Evolutionary conservation across 441 rosid genomes (phyloP), one percentile per base, ranked within the genome.

Genomic region (Jatropha multifida): DNA sequence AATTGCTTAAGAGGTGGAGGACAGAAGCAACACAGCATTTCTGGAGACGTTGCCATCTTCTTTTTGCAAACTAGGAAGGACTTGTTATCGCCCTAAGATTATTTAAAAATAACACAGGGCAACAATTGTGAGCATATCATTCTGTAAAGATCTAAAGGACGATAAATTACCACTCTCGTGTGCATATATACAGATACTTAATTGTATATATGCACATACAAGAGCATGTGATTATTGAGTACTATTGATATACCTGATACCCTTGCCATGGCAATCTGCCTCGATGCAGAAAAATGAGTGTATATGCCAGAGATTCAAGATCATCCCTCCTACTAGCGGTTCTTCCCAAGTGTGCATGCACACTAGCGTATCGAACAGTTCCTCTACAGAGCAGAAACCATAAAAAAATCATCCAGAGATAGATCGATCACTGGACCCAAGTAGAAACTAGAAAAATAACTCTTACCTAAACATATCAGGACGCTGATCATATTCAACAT

Each of bases 191-290:
- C 40, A 61, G 3, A 52, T 52, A 60, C 32, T 1, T 54, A 41
- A 54, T 1, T 26, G 51, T 14, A 23, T 26, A 46, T 56, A 23
- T 0, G 11, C 18, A 32, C 7, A 14, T 0, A 37, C 9, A 38
- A 17, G 3, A 20, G 32, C 69, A 69, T 11, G 44, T 10, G 8
- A 20, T 14, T 37, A 52, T 66, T 20, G 27, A 46, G 7, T 49
- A 49, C 37, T 44, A 41, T 32, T 13, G 59, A 66, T 41, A 20
- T 83, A 96, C 99, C 99, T 93, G 98, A 84, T 91, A 96, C 61
- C 99, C 99, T 84, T 96, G 98, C 99, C 99, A 96, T 4, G 99
- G 98, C 79, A 96, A 82, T 81, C 98, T 92, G 78, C 98, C 99
- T 72, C 90, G 87, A 77, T 90, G 94, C 23, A 96, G 91, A 72